Evolutionary conservation across 805 yeast genomes (phyloP).

Genomic region (Wickerhamomyces canadensis): DNA sequence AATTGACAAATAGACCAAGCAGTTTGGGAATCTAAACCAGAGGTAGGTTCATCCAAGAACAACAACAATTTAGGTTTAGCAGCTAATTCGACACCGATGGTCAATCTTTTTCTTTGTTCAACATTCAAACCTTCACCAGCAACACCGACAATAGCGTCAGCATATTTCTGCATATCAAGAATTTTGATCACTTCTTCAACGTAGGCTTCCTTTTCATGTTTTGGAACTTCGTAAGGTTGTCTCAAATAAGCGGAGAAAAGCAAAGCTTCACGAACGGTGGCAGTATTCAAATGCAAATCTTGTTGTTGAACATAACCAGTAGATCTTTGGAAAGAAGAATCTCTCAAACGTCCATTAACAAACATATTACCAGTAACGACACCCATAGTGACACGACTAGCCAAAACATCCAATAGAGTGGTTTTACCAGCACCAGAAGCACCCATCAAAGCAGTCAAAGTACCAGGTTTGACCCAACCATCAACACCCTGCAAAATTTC

Average conservation of each 20-base stretch:
- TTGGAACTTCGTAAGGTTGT: slow-evolving; percentile 54
- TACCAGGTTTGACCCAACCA: slow-evolving; percentile 79
- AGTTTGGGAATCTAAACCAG: slow-evolving; percentile 63
- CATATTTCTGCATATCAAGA: slow-evolving; percentile 62
- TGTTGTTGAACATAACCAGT: slow-evolving; percentile 83
- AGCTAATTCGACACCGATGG: slow-evolving; percentile 69
- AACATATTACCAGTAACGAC: slow-evolving; percentile 65
- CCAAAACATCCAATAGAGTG: slow-evolving; percentile 65
- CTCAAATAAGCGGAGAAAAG: slow-evolving; percentile 67
- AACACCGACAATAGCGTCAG: slow-evolving; percentile 77
- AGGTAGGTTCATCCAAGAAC: slow-evolving; percentile 69
- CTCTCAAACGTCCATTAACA: slow-evolving; percentile 62
- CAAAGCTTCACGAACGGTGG: slow-evolving; percentile 73
- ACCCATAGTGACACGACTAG: slow-evolving; percentile 68
- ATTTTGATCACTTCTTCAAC: slow-evolving; percentile 64
- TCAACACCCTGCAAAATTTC: slow-evolving; percentile 48
- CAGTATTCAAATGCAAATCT: slow-evolving; percentile 63
- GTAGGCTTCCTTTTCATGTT: slow-evolving; percentile 55
- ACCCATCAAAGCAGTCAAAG: slow-evolving; percentile 79
- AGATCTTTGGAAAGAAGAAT: slow-evolving; percentile 63
- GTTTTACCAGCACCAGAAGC: slow-evolving; percentile 88
- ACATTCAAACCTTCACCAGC: slow-evolving; percentile 69
- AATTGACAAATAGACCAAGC: slow-evolving; percentile 68
- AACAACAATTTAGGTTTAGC: slow-evolving; percentile 61
- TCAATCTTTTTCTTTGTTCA: slow-evolving; percentile 61